Conservation (phyloP, 768 basidiomycete species). For the Russula sp. region DNA sequence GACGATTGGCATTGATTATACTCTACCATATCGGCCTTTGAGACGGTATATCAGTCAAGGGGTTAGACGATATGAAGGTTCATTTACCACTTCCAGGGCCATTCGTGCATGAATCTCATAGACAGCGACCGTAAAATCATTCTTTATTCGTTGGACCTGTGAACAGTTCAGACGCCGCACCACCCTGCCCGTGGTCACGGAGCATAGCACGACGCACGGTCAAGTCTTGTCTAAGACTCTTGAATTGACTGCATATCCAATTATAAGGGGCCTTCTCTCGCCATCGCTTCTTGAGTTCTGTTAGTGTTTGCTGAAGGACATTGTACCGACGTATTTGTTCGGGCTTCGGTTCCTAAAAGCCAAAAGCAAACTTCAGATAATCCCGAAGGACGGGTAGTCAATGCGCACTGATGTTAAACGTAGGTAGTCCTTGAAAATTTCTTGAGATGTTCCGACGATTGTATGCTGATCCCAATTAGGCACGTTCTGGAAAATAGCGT, state of each 20-base stretch:
- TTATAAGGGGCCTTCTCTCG: slow-evolving; percentile 67
- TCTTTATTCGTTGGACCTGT: slow-evolving; percentile 98
- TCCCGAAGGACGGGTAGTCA: neutral
- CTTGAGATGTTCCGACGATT: slow-evolving; percentile 86
- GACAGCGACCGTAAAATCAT: slow-evolving; percentile 93
- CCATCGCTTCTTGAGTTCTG: slow-evolving; percentile 86
- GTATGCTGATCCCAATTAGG: slow-evolving; percentile 95
- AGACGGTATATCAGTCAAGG: slow-evolving; percentile 6
- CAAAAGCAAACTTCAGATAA: neutral
- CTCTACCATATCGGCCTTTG: slow-evolving; percentile 93
- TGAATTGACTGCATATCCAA: slow-evolving; percentile 98
- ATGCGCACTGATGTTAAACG: slow-evolving; percentile 77
- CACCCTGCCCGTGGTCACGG: slow-evolving; percentile 9
- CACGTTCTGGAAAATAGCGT: slow-evolving; percentile 59
- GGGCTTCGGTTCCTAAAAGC: slow-evolving; percentile 83
- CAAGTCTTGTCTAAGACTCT: slow-evolving; percentile 93
- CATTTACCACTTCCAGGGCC: slow-evolving; percentile 77
- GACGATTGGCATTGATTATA: slow-evolving; percentile 97
- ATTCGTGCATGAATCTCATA: slow-evolving; percentile 99
- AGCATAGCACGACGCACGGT: slow-evolving; percentile 61
- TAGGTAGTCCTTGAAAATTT: slow-evolving; percentile 93
- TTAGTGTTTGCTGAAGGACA: slow-evolving; percentile 78
- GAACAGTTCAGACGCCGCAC: slow-evolving; percentile 11
- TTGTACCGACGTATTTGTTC: slow-evolving; percentile 87
- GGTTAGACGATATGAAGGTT: neutral